Percentiles rank a stretch among this genome's conserved stretches.
These are phyloP conservation scores for Rhodocollybia butyracea DNA, from an alignment of 768 basidiomycete genomes.

Conservation along the genomic window DNA sequence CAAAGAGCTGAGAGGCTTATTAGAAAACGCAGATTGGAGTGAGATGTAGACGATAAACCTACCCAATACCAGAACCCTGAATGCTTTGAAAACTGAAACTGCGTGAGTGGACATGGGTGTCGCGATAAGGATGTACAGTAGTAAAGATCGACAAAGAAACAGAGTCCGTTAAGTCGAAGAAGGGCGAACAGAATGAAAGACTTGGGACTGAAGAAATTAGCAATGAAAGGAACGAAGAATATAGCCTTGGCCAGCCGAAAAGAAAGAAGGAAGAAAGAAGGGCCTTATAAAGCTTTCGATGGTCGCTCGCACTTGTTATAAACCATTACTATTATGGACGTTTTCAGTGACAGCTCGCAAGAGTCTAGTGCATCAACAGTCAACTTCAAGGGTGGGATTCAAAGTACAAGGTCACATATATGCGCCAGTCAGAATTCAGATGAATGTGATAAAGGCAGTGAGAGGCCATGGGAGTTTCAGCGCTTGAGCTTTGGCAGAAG, in stretches of 20 bases:
- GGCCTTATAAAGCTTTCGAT: constrained; percentile 21
- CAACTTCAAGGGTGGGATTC: neutral
- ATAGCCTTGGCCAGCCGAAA: constrained; percentile 11
- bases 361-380: constrained; percentile 1
- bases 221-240: constrained; percentile 6
- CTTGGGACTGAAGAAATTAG: constrained; percentile 2
- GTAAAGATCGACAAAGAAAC: neutral
- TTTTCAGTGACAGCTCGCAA: too few species aligned
- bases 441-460: neutral
- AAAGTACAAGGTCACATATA: neutral
- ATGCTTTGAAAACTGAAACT: constrained; percentile 30
- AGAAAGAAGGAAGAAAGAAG: constrained; percentile 18
- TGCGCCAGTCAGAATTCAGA: neutral
- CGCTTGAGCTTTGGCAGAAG: neutral
- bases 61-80: constrained; percentile 33
- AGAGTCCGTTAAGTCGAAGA: constrained; percentile 11
- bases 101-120: constrained; percentile 18
- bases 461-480: neutral
- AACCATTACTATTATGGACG: neutral
- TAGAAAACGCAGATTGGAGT: neutral
- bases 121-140: neutral
- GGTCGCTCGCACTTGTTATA: neutral
- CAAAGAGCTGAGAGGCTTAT: constrained; percentile 22
- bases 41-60: constrained; percentile 11
- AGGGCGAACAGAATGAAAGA: constrained; percentile 9